Evolutionary conservation across 176 grass and related monocot species (phyloP), one percentile per base, ranked within the genome.

Genomic region (Oryza brachyantha): DNA sequence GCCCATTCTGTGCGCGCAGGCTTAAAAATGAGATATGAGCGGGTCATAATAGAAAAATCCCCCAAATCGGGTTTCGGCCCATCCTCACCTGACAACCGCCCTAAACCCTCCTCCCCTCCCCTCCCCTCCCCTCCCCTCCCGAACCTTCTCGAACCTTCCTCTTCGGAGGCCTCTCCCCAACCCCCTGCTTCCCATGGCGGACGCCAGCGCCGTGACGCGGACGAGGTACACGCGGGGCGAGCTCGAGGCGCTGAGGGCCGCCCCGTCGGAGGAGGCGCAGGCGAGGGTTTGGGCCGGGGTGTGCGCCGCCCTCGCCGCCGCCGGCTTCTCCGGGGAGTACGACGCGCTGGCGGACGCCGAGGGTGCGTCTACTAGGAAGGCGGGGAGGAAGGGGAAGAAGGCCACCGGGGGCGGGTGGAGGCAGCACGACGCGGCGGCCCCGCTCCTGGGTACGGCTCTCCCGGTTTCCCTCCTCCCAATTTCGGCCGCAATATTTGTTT

Each of bases 151-250:
- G 21, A 68, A 40, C 21, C 36, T 41, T 41, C 66, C 13, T 19
- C 27, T 1, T 8, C 0, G 26, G 41, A 6, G 42, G 13, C 21
- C 21, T 55, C 50, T n/a, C 50, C 50, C 21, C 13, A n/a, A n/a
- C n/a, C n/a, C n/a, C n/a, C n/a, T n/a, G n/a, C 16, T 2, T 22
- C 50, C 50, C 21, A 55, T 55, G 50, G 50, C 50, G 21, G 45
- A 50, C 45, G 50, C 50, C n/a, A 69, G 36, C 7, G 31, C 29
- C 7, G 31, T 22, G 7, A 9, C 8, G 1, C 16, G 21, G 39
- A 82, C 28, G 29, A 78, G 68, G 32, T 98, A 92, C 39, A 13
- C 60, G 37, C 88, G 79, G 82, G 66, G 43, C 1, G 83, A 92
- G 38, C 62, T 94, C 21, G 85, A 89, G 60, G 85, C 50, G 5